Evolutionary conservation across 1,284 basidiomycete species (phyloP), one percentile per base, ranked within the genome.

Genomic region (Leucoagaricus sp.): DNA sequence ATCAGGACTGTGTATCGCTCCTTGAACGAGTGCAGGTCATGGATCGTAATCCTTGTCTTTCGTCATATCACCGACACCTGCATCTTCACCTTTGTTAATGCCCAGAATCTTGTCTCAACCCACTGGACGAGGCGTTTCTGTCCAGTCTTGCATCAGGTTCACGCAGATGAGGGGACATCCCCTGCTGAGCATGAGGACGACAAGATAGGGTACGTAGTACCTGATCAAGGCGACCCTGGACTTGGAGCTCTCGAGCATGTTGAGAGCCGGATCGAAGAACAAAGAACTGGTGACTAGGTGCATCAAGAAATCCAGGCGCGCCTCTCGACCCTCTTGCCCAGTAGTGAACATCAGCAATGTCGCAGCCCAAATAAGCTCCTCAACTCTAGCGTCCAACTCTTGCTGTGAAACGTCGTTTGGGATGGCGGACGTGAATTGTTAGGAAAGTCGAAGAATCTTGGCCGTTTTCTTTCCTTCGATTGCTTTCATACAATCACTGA

Each of bases 241-340:
- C 23, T 21, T 51, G 10, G 76, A 76, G 60, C 81, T 81, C 46
- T 72, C 71, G 26, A 85, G 63, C 3, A 70, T 66, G 2, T 58
- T 53, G 17, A 84, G 62, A 55, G 82, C 71, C 0, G 82, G 75
- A 12, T 79, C 79, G 12, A 90, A 61, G 73, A 89, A 87, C 19
- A 87, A 64, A 4, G 84, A 79, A 13, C 82, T 81, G 4, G 83
- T 89, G 49, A 89, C 73, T 23, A 83, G 60, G 68, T 90, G 88
- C 86, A 88, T 86, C 61, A 87, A 86, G 73, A 89, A 89, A 66
- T 89, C 87, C 29, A 87, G 70, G 10, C 84, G 75, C 1, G 80
- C 76, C 58, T 77, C 75, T 46, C 76, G 70, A 0, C 80, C 83
- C 41, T 68, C 72, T 55, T 75, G 75, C 9, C 83, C 77, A 0